A percentile compares a stretch with the other conserved stretches of the same genome.
These are phyloP conservation scores for Colletotrichum eremochloae DNA, from an alignment of 2,329 filamentous ascomycete species.

Conservation along the genomic window DNA sequence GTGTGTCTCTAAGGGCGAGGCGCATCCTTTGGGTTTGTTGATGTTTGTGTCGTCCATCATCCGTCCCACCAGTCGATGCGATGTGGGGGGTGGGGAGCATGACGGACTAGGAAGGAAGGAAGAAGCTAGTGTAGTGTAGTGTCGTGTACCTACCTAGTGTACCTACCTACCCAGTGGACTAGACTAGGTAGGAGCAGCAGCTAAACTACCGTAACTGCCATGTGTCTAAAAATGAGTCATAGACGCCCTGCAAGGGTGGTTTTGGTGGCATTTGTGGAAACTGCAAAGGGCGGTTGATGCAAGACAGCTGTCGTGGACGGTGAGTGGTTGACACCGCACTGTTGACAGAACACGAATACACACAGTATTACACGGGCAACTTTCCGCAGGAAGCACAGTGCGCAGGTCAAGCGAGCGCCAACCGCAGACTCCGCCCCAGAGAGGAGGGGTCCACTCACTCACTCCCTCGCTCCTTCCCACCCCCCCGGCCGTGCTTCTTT, in stretches of 20 bases:
- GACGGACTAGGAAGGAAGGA: slow-evolving; percentile 3
- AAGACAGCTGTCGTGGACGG: slow-evolving; percentile 32
- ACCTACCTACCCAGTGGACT: no score
- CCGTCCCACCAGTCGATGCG: slow-evolving; percentile 10
- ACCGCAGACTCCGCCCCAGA: slow-evolving; percentile 12
- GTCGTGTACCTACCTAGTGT: no score
- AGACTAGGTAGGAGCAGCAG: not conserved
- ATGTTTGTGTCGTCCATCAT: slow-evolving; percentile 32
- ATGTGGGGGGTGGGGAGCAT: not conserved
- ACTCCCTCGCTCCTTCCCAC: not conserved
- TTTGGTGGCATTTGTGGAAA: slow-evolving; percentile 41
- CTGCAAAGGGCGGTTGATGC: slow-evolving; percentile 13
- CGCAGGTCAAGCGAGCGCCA: slow-evolving; percentile 12
- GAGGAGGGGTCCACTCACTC: not conserved
- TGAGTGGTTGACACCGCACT: slow-evolving; percentile 30
- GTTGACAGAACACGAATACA: not conserved
- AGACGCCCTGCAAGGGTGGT: slow-evolving; percentile 44
- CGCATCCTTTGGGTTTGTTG: slow-evolving; percentile 20
- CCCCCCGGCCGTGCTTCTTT: slow-evolving; percentile 1
- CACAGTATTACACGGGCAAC: fast-evolving
- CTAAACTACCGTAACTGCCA: slow-evolving; percentile 44
- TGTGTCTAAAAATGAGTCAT: slow-evolving; percentile 53
- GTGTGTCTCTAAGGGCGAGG: not conserved
- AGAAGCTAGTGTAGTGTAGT: slow-evolving; percentile 8
- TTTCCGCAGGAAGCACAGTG: not conserved